Conservation (phyloP, 2,329 filamentous ascomycete genomes). For the Tolypocladium nubicola region DNA sequence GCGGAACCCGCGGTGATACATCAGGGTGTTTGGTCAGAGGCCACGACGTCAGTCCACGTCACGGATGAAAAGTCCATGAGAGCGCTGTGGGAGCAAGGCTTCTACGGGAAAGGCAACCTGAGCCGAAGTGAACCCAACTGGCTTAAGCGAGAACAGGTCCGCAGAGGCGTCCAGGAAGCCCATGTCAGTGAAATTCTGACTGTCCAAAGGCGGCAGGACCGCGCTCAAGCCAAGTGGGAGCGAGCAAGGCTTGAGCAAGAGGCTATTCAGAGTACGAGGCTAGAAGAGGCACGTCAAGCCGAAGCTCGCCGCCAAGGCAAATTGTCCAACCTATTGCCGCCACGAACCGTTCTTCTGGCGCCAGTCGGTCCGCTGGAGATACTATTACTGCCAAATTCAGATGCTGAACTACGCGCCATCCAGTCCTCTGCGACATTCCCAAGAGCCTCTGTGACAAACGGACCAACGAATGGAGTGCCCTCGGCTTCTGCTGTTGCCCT, state of each 20-base stretch:
- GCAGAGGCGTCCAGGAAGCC: constrained; percentile 50
- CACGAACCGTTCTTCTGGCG: constrained; percentile 8
- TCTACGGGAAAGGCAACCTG: constrained; percentile 88
- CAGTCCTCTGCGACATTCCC: not conserved
- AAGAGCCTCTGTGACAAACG: not conserved
- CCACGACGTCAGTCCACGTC: constrained; percentile 76
- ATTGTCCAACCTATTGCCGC: not conserved
- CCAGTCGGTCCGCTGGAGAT: constrained; percentile 36
- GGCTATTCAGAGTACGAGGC: constrained; percentile 60
- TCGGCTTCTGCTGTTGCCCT: not conserved
- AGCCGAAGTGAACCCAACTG: constrained; percentile 94
- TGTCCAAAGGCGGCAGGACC: constrained; percentile 63
- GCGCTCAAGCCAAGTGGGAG: constrained; percentile 80
- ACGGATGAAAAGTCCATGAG: constrained; percentile 65
- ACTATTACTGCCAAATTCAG: constrained; percentile 46
- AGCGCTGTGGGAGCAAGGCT: constrained; percentile 90
- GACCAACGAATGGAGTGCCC: not conserved
- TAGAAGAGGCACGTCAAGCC: constrained; percentile 30
- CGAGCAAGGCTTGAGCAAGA: constrained; percentile 81
- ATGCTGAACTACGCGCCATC: constrained; percentile 17
- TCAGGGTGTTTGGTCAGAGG: constrained; percentile 67
- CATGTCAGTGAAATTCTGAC: constrained; percentile 79
- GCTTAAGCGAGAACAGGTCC: constrained; percentile 72
- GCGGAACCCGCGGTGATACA: constrained; percentile 56
- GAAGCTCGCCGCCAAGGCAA: constrained; percentile 10